phyloP scores from a whole-genome alignment of 2,329 filamentous ascomycete genomes.

The Triangularia setosa region DNA sequence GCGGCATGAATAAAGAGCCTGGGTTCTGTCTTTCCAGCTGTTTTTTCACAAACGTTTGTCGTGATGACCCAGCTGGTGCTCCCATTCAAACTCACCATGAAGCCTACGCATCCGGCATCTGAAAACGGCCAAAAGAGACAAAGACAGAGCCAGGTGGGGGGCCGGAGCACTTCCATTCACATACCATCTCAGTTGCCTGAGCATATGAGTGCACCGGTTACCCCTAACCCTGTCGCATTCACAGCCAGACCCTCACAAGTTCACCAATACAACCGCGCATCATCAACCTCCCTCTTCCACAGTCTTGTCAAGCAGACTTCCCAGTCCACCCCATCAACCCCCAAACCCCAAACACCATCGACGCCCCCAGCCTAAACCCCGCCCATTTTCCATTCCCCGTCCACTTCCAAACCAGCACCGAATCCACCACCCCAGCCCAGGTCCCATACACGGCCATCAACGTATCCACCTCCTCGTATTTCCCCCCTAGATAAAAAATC shows the following conservation, averaged over 20 bases:
- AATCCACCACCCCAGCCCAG: constrained; percentile 28
- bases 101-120: background rate
- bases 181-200: too few relatives aligned
- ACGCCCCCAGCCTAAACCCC: constrained; percentile 23
- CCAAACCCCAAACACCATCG: constrained; percentile 14
- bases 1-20: background rate
- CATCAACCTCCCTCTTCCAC: background rate
- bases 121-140: background rate
- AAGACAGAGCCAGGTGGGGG: background rate
- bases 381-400: constrained; percentile 22
- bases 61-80: background rate
- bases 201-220: too few relatives aligned
- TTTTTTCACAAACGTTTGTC: background rate
- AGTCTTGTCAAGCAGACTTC: too few relatives aligned
- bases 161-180: too few relatives aligned
- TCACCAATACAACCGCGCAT: too few relatives aligned
- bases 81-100: background rate
- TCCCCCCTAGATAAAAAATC: constrained; percentile 23
- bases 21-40: background rate
- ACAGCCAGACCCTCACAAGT: too few relatives aligned
- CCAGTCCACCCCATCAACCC: constrained; percentile 2
- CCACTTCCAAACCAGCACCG: constrained; percentile 26
- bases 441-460: constrained; percentile 25
- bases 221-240: too few relatives aligned
- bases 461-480: constrained; percentile 23